Base-by-base conservation (phyloP, 2,329 filamentous ascomycete genomes). In the Cyanodermella asteris region DNA sequence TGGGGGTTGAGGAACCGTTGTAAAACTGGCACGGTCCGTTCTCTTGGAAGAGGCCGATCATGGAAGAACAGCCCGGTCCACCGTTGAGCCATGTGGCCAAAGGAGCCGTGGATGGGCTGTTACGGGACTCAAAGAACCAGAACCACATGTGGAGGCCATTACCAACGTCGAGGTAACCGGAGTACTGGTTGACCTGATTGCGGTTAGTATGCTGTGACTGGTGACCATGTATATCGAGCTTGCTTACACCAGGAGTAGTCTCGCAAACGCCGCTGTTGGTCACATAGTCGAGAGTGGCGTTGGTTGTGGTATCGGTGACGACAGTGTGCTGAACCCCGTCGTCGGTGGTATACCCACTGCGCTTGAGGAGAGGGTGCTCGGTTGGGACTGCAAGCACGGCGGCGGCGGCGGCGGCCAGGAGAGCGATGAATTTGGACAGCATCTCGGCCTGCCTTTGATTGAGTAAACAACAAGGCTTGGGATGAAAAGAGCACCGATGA, bases 141-240 rank as follows among this genome's bases (percentile, higher is more conserved):
- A 54, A 53, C 40, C 45, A 54, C 30, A 53, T 53, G 34, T 53
- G 48, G 42, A 51, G 45, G 23, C 44, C 40, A 7, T 38, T 39
- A 3, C 58, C 53, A 8, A 59, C 52, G 3, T 47, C 47, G 30
- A 66, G 24, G 43, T 61, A 61, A 6, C 57, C 57, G 4, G 55
- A 59, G 35, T 56, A 57, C 30, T 56, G 53, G 16, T 55, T 59
- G 2, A 61, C 57, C n/a, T n/a, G n/a, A n/a, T n/a, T n/a, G n/a
- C n/a, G n/a, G n/a, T n/a, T n/a, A n/a, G n/a, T n/a, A n/a, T n/a
- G n/a, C n/a, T n/a, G n/a, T n/a, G n/a, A n/a, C n/a, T n/a, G n/a
- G n/a, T n/a, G n/a, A n/a, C n/a, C n/a, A n/a, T n/a, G n/a, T n/a
- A n/a, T n/a, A n/a, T n/a, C n/a, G n/a, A n/a, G n/a, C n/a, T n/a